phyloP scores from a whole-genome alignment of 208 protist genomes.

The Vickermania spadyakhi region DNA sequence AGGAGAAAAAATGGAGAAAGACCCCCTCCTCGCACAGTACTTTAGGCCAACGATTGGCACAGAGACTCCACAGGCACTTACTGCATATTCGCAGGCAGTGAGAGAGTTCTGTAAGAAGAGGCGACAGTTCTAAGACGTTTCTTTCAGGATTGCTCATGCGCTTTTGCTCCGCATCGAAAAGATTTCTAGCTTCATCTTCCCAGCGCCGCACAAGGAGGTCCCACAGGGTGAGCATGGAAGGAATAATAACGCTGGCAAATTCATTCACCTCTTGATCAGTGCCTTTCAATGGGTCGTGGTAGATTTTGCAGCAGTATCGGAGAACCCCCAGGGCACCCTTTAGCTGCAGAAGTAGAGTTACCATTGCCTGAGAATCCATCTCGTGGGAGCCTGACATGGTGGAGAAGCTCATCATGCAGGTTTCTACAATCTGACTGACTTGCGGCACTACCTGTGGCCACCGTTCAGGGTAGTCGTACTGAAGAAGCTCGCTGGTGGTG shows the following conservation, averaged over 20 bases:
- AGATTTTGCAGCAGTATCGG: constrained; percentile 53
- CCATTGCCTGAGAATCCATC: background rate
- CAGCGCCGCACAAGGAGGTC: constrained; percentile 36
- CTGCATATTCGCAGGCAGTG: constrained; percentile 64
- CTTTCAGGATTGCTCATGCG: constrained; percentile 3
- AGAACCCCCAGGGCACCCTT: constrained; percentile 60
- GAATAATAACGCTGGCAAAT: constrained; percentile 28
- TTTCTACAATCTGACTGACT: constrained; percentile 28
- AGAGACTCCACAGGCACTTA: constrained; percentile 63
- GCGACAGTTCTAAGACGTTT: constrained; percentile 21
- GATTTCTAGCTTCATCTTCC: constrained; percentile 16
- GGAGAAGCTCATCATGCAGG: constrained; percentile 19
- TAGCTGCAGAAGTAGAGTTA: constrained; percentile 30
- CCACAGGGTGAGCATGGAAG: constrained; percentile 34
- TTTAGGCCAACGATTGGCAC: constrained; percentile 35
- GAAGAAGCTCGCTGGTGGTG: constrained; percentile 49
- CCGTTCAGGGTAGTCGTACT: constrained; percentile 53
- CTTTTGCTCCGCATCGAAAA: background rate
- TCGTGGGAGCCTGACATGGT: constrained; percentile 4
- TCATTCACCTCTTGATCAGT: constrained; percentile 33
- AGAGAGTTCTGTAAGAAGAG: constrained; percentile 25
- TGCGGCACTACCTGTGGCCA: constrained; percentile 65
- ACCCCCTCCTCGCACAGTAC: constrained; percentile 45
- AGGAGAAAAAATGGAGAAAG: constrained; percentile 37
- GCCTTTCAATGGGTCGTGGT: constrained; percentile 41